Base-by-base conservation (phyloP, 345 rosid genomes). In the Citrus glauca region DNA sequence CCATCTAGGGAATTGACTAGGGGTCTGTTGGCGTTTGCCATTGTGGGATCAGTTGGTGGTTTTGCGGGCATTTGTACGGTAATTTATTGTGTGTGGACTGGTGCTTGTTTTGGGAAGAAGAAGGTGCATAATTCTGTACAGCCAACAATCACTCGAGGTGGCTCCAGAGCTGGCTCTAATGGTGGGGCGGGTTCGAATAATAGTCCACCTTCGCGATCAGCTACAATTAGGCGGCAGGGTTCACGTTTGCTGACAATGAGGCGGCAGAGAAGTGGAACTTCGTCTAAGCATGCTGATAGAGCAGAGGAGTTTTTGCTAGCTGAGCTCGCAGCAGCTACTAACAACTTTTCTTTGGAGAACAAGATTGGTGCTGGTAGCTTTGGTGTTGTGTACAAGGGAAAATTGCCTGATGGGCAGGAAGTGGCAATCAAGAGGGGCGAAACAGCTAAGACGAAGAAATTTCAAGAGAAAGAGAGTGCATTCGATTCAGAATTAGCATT, bases 341-440 rank as follows among this genome's bases (percentile, higher is more conserved):
- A 91, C 55, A 80, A 82, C 79, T 96, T 96, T 84, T 85, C 99
- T 2, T 17, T 72, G 0, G 94, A 91, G 77, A 94, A 94, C 88
- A 96, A 89, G 84, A 89, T 96, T 64, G 98, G 98, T 6, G 89
- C 94, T 0, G 98, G 99, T 2, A 96, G 99, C 81, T 96, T 88
- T 32, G 99, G 99, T 1, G 81, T 92, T 17, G 98, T 96, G 42
- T 96, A 96, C 83, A 81, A 76, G 65, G 98, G 95, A 0, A 94
- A 91, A 78, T 81, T 96, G 64, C 30, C 8, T 0, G 97, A 92
- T 70, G 97, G 98, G 10, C 89, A 91, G 4, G 95, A 96, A 57
- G 99, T 96, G 6, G 98, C 98, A 6, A 90, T 94, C 57, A 96
- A 96, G 81, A 88, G 98, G 79, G 94, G 98, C 0, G 99, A 96